Base-by-base conservation (phyloP, 768 basidiomycete species). In the Boletus rubropictus region DNA sequence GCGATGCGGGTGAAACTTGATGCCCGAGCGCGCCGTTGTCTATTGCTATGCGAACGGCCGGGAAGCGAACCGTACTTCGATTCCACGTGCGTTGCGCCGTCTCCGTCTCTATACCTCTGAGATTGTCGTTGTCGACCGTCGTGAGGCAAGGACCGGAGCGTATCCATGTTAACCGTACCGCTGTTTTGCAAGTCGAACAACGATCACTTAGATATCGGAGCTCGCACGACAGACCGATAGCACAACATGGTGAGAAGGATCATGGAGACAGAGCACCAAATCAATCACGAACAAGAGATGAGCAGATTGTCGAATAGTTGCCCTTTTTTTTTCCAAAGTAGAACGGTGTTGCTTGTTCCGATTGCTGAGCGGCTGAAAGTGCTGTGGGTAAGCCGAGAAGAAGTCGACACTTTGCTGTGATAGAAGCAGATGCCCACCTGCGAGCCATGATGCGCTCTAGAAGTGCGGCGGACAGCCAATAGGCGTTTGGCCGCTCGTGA, bases 321-420 rank as follows among this genome's bases (percentile, higher is more conserved):
- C 29, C 4, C 9, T 4, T 11, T n/a, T 8, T 33, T 17, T 32
- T 8, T 17, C 36, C 28, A n/a, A n/a, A n/a, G n/a, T n/a, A n/a
- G n/a, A n/a, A n/a, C n/a, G n/a, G n/a, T n/a, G n/a, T n/a, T 14
- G 20, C 29, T 28, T 5, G 25, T 40, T 18, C 15, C 29, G 14
- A 44, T 17, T 17, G 39, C 39, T 44, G 41, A 46, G 28, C 10
- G 39, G 39, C 25, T 7, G n/a, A 10, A 3, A 25, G 11, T 38
- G 25, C 53, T 46, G 54, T 47, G 54, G 38, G 49, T 42, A 51
- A 39, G 9, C 52, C 50, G 49, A 57, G 55, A 52, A 58, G 43
- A 35, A 45, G 35, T n/a, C 14, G 40, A 25, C 29, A 18, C 32
- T 11, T 21, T 39, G 44, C 42, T 28, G 52, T 52, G 42, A 51